These are phyloP conservation scores for Phytopythium oedochilum DNA, from an alignment of 352 stramenopile species.

Conservation along the genomic window DNA sequence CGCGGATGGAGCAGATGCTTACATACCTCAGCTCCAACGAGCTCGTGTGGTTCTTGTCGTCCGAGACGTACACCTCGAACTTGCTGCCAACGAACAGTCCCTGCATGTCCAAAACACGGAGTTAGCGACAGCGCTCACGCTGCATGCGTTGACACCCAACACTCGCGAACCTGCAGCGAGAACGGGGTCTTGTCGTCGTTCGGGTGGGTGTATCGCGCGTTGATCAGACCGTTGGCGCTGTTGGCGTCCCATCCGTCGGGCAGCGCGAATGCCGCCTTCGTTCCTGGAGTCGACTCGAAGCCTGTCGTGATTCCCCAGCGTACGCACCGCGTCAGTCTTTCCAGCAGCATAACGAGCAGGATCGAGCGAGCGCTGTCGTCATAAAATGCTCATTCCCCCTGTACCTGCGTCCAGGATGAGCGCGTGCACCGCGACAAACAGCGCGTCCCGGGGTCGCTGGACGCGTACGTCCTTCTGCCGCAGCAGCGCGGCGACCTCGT, in stretches of 20 bases:
- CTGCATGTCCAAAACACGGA: constrained; percentile 16
- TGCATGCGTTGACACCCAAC: neutral
- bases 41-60: constrained; percentile 55
- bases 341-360: too few species aligned
- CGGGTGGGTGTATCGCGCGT: constrained; percentile 43
- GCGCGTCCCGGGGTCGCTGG: constrained; percentile 44
- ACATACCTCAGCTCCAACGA: constrained; percentile 72
- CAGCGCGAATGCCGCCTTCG: constrained; percentile 23
- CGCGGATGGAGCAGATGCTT: too few species aligned
- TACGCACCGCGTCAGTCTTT: too few species aligned
- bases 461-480: constrained; percentile 39
- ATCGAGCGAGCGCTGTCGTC: too few species aligned
- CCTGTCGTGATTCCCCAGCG: constrained; percentile 17
- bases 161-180: constrained; percentile 52
- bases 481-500: constrained; percentile 38
- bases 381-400: too few species aligned
- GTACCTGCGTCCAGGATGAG: constrained; percentile 69
- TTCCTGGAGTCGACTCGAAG: constrained; percentile 24
- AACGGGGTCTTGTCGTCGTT: constrained; percentile 51
- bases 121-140: neutral
- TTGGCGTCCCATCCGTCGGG: constrained; percentile 55
- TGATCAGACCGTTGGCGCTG: constrained; percentile 60
- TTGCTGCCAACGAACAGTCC: constrained; percentile 70
- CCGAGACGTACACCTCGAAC: constrained; percentile 76
- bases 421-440: constrained; percentile 68